These are phyloP conservation scores for Solanum clarkiae DNA, from an alignment of 257 asterid species.

Conservation along the genomic window DNA sequence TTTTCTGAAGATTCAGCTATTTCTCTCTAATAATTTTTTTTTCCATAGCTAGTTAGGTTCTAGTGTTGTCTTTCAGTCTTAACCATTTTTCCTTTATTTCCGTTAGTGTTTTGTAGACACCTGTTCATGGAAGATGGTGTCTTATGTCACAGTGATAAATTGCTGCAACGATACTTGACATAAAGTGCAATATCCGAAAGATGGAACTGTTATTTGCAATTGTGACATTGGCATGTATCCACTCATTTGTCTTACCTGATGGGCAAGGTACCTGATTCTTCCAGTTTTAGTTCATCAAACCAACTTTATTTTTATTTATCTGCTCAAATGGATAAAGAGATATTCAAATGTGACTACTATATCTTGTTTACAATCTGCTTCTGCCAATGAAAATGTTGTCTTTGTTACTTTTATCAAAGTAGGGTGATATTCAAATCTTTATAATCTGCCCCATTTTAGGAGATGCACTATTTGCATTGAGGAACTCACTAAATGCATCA, in stretches of 20 bases:
- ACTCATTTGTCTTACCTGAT: slow-evolving; percentile 39
- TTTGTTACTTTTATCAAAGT: neutral
- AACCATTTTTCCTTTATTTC: neutral
- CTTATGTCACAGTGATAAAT: neutral
- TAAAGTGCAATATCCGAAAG: slow-evolving; percentile 4
- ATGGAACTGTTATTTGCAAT: slow-evolving; percentile 34
- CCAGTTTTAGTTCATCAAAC: neutral
- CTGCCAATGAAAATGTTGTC: neutral
- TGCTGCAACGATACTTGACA: neutral
- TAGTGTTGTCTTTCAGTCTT: neutral
- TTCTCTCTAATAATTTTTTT: neutral
- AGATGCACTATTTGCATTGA: slow-evolving; percentile 60
- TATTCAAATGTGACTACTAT: neutral
- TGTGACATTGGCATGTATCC: slow-evolving; percentile 19
- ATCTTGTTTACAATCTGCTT: neutral
- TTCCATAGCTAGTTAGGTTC: neutral
- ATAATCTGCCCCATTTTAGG: slow-evolving; percentile 31
- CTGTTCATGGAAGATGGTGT: neutral
- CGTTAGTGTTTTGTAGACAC: neutral
- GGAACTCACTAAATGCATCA: slow-evolving; percentile 55
- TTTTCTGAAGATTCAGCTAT: neutral
- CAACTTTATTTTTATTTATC: neutral
- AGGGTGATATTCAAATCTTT: neutral
- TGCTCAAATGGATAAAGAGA: neutral
- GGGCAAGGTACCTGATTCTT: slow-evolving; percentile 37